Evolutionary conservation across 2,329 filamentous ascomycete species (phyloP).

Genomic region (Verticillium nonalfalfae): DNA sequence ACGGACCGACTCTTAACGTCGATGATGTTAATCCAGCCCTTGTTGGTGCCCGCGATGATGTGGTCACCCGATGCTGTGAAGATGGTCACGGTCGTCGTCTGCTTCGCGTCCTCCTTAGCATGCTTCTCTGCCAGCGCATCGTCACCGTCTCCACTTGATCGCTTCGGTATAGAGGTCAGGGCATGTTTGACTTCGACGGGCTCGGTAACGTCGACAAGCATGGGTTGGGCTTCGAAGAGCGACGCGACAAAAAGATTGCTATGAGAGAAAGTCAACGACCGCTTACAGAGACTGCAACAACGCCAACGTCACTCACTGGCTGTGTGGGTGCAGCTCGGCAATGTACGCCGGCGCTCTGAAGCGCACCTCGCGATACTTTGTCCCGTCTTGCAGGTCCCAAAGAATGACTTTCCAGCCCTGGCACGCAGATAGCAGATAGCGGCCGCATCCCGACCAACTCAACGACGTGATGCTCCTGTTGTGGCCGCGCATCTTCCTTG

Average conservation of each 20-base stretch:
- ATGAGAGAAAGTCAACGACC: slow-evolving; percentile 13
- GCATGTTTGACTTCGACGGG: slow-evolving; percentile 66
- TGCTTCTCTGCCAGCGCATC: slow-evolving; percentile 72
- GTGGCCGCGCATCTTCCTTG: slow-evolving; percentile 88
- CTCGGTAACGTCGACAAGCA: slow-evolving; percentile 74
- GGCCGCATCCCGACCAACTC: slow-evolving; percentile 89
- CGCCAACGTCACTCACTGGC: slow-evolving; percentile 54
- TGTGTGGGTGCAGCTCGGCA: slow-evolving; percentile 86
- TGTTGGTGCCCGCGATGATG: slow-evolving; percentile 87
- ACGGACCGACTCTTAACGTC: slow-evolving; percentile 74
- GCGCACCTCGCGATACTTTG: slow-evolving; percentile 74
- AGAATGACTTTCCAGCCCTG: slow-evolving; percentile 96
- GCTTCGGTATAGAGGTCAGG: slow-evolving; percentile 76
- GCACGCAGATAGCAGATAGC: slow-evolving; percentile 85
- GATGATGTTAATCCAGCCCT: slow-evolving; percentile 94
- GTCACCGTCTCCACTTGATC: slow-evolving; percentile 64
- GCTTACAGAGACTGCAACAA: neutral
- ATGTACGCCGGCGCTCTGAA: slow-evolving; percentile 94
- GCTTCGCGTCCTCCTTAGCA: slow-evolving; percentile 85
- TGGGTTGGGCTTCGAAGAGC: slow-evolving; percentile 86
- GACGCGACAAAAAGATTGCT: slow-evolving; percentile 84
- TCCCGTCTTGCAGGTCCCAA: slow-evolving; percentile 74
- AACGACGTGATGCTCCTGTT: slow-evolving; percentile 89
- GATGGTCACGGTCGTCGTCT: slow-evolving; percentile 87
- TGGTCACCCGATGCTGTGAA: slow-evolving; percentile 83